Base-by-base conservation (phyloP, 1,139 yeast genomes). In the Pichia terricola region DNA sequence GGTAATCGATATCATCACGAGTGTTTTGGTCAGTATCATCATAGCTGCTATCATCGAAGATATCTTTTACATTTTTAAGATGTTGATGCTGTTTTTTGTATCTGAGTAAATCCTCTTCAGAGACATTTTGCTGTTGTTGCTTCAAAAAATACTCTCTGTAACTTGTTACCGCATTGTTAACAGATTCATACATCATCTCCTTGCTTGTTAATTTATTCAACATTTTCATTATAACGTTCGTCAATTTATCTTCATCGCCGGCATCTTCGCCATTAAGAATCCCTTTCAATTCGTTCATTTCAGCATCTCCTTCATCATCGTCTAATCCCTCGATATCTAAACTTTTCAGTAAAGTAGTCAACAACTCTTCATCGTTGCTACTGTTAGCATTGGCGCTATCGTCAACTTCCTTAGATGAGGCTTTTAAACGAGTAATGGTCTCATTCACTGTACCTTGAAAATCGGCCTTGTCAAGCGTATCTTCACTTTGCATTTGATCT, bases 141-240 rank as follows among this genome's bases (percentile, higher is more conserved):
- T 16, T 16, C 22, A 16, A 16, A 50, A 83, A 67, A 72, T 79
- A 83, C 22, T 62, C 73, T 3, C 86, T 85, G 58, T 77, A 80
- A 53, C 85, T 86, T 26, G 70, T 66, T 51, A 81, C 77, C 62
- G 89, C 72, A 49, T 87, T 95, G 57, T 81, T 83, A 65, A 91
- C 75, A 2, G 97, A 96, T 53, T 84, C 95, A 59, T 86, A 89
- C 40, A 91, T 70, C 31, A 89, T 86, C 46, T 82, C 94, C 60
- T 87, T 89, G 6, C 94, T 80, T 25, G 94, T 78, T 62, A 91
- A 73, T 60, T 87, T 94, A 49, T 81, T 82, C 57, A 91, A 71
- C 81, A 89, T 81, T 43, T 84, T 88, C 28, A 76, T 74, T 50
- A 89, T 69, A 39, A 89, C 69, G 50, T 79, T 77, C 43, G 83